phyloP scores from a whole-genome alignment of 164 flowering plant species.

The Magnolia officinalis region DNA sequence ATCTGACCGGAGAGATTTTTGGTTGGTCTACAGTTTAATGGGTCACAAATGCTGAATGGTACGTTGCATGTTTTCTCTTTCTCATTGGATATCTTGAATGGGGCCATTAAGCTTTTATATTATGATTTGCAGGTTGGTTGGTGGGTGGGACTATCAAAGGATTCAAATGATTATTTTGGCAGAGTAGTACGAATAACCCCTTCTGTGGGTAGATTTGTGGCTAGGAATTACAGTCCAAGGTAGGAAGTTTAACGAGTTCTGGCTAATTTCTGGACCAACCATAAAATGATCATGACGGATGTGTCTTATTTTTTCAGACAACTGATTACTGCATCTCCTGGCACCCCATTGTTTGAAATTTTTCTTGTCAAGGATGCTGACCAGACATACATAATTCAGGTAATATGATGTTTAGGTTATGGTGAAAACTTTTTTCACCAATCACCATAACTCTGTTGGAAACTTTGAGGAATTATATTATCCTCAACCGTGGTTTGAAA shows the following conservation, averaged over 20 bases:
- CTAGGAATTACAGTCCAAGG: slow-evolving; percentile 87
- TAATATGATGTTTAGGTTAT: slow-evolving; percentile 21
- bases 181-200: slow-evolving; percentile 75
- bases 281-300: slow-evolving; percentile 8
- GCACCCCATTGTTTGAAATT: slow-evolving; percentile 87
- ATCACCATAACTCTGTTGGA: not conserved
- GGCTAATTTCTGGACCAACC: slow-evolving; percentile 1
- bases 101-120: not conserved
- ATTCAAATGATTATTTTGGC: slow-evolving; percentile 84
- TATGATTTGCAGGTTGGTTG: slow-evolving; percentile 71
- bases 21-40: no score
- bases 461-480: not conserved
- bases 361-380: slow-evolving; percentile 73
- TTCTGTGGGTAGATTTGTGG: slow-evolving; percentile 83
- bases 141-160: slow-evolving; percentile 91
- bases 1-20: no score
- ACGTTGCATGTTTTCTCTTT: not conserved
- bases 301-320: slow-evolving; percentile 54
- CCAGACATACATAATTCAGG: slow-evolving; percentile 73
- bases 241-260: slow-evolving; percentile 18
- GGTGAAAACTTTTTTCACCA: not conserved
- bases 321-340: slow-evolving; percentile 75
- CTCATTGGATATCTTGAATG: not conserved
- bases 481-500: not conserved
- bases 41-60: not conserved